Evolutionary conservation across 768 basidiomycete genomes (phyloP).

Genomic region (Pleurotus sapidus): DNA sequence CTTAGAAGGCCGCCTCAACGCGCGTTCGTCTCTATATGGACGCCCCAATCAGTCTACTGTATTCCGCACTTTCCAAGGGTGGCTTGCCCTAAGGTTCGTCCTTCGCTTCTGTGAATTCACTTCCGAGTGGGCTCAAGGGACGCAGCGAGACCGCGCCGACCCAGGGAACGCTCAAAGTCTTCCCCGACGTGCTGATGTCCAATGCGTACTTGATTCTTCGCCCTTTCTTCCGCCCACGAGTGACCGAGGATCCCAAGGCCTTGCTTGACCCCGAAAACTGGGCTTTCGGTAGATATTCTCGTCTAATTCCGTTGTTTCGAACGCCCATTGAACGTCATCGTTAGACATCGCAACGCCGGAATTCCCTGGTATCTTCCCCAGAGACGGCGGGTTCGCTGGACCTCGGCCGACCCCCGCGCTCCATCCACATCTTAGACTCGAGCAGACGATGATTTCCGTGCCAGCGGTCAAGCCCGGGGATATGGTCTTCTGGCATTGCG

Average conservation of each 20-base stretch:
- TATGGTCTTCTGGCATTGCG: slow-evolving; percentile 66
- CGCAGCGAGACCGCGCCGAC: slow-evolving; percentile 48
- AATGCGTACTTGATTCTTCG: slow-evolving; percentile 62
- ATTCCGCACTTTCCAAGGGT: slow-evolving; percentile 56
- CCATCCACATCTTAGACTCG: slow-evolving; percentile 49
- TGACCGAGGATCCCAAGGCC: slow-evolving; percentile 28
- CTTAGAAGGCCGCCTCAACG: slow-evolving; percentile 45
- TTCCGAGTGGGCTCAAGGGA: slow-evolving; percentile 2
- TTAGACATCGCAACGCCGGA: slow-evolving; percentile 37
- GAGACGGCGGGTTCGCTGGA: slow-evolving; percentile 19
- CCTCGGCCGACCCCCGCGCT: slow-evolving; percentile 38
- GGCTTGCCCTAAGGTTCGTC: slow-evolving; percentile 50
- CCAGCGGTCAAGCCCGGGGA: slow-evolving; percentile 65
- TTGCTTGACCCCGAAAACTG: slow-evolving; percentile 39
- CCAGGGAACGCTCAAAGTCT: slow-evolving; percentile 57
- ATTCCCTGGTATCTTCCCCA: slow-evolving; percentile 35
- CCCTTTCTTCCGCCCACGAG: slow-evolving; percentile 59
- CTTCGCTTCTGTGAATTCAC: slow-evolving; percentile 24
- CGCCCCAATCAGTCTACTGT: slow-evolving; percentile 33
- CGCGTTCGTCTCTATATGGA: slow-evolving; percentile 51
- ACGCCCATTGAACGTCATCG: neutral
- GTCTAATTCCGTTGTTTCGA: neutral
- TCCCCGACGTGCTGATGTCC: slow-evolving; percentile 51
- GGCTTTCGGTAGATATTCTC: slow-evolving; percentile 28
- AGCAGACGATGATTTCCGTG: slow-evolving; percentile 57